Conservation (phyloP, 345 rosid genomes). For the Adansonia digitata region DNA sequence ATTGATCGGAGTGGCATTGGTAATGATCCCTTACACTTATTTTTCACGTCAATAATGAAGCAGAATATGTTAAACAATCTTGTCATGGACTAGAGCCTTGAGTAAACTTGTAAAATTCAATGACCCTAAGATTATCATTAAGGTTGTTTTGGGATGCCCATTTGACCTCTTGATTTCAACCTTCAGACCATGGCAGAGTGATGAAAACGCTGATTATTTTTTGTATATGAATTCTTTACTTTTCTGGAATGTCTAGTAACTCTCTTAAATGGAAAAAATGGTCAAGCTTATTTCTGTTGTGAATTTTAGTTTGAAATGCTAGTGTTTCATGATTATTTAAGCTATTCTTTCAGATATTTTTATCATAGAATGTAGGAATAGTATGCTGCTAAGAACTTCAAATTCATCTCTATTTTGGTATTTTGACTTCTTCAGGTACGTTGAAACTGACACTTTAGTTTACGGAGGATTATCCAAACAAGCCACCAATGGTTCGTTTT, state of each 20-base stretch:
- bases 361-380: no score
- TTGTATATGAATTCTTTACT: no score
- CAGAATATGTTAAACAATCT: neutral
- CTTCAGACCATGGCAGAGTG: neutral
- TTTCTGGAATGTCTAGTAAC: no score
- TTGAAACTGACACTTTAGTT: constrained; percentile 68
- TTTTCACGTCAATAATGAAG: neutral
- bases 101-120: neutral
- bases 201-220: no score
- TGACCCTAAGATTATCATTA: neutral
- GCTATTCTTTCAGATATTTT: neutral
- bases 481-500: constrained; percentile 74
- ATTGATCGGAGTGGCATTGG: neutral
- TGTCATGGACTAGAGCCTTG: neutral
- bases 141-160: neutral
- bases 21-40: neutral
- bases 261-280: neutral
- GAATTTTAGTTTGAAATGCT: neutral
- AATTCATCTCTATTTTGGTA: neutral
- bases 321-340: neutral
- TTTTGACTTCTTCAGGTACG: constrained; percentile 44
- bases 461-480: no score
- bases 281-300: neutral
- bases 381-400: neutral
- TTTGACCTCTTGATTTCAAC: neutral